phyloP scores from a whole-genome alignment of 306 rosid genomes.

The Pyrus betulifolia region DNA sequence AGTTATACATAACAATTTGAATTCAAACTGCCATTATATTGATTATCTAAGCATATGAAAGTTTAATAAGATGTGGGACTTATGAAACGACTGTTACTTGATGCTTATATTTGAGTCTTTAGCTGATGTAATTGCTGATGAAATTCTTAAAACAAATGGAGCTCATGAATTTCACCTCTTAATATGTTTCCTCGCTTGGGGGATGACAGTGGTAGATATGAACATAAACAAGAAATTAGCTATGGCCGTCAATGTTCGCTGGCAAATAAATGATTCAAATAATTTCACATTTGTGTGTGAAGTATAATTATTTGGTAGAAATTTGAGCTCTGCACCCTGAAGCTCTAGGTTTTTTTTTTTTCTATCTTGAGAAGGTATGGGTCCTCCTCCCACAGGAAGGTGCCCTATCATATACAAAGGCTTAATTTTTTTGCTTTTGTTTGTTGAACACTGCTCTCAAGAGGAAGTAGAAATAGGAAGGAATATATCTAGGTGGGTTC shows the following conservation, averaged over 20 bases:
- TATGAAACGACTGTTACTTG: not conserved
- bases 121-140: not conserved
- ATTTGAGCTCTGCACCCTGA: not conserved
- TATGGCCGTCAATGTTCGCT: not conserved
- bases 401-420: not conserved
- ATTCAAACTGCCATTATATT: not conserved
- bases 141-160: not conserved
- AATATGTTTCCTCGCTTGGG: not conserved
- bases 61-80: not conserved
- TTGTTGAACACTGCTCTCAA: not conserved
- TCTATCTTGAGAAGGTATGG: not conserved
- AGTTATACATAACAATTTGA: not conserved
- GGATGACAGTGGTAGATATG: not conserved
- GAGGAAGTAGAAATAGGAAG: not conserved
- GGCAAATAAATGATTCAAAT: not conserved
- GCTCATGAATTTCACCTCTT: not conserved
- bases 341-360: not conserved
- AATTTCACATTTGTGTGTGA: not conserved
- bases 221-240: not conserved
- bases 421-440: not conserved
- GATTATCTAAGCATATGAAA: not conserved
- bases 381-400: not conserved
- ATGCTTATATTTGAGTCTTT: constrained; percentile 3
- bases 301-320: not conserved
- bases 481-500: not conserved